These are phyloP conservation scores for Pichia nakasei DNA, from an alignment of 805 yeast species.

Conservation along the genomic window DNA sequence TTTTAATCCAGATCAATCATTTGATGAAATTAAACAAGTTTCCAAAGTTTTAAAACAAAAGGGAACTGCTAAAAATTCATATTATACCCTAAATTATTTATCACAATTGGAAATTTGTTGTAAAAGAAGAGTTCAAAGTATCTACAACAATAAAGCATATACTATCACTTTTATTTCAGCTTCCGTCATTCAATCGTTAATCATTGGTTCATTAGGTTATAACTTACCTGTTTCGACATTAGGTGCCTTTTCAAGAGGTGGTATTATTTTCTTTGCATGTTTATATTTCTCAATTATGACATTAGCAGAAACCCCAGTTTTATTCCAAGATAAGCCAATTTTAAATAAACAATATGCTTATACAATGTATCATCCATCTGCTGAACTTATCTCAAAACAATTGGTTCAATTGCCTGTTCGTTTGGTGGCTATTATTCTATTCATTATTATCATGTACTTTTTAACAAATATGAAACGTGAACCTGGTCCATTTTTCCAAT, in stretches of 20 bases:
- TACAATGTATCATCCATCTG: conserved; percentile 55
- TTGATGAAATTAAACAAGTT: conserved; percentile 22
- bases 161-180: conserved; percentile 42
- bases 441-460: conserved; percentile 43
- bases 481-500: conserved; percentile 49
- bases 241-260: conserved; percentile 57
- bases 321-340: conserved; percentile 55
- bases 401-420: conserved; percentile 51
- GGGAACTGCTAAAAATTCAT: conserved; percentile 31
- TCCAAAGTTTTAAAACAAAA: conserved; percentile 30
- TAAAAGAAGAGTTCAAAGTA: conserved; percentile 45
- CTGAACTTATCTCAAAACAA: conserved; percentile 51
- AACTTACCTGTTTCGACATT: conserved; percentile 39
- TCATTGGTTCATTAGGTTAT: conserved; percentile 54
- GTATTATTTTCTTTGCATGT: conserved; percentile 51
- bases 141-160: conserved; percentile 48
- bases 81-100: conserved; percentile 32
- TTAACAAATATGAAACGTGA: conserved; percentile 41
- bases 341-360: conserved; percentile 57
- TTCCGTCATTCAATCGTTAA: conserved; percentile 46
- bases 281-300: conserved; percentile 53
- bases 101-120: conserved; percentile 45
- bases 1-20: conserved; percentile 26
- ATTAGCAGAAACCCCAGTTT: conserved; percentile 50
- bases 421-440: conserved; percentile 37